phyloP scores from a whole-genome alignment of 495 filamentous ascomycete species.

The Neurospora sp. region DNA sequence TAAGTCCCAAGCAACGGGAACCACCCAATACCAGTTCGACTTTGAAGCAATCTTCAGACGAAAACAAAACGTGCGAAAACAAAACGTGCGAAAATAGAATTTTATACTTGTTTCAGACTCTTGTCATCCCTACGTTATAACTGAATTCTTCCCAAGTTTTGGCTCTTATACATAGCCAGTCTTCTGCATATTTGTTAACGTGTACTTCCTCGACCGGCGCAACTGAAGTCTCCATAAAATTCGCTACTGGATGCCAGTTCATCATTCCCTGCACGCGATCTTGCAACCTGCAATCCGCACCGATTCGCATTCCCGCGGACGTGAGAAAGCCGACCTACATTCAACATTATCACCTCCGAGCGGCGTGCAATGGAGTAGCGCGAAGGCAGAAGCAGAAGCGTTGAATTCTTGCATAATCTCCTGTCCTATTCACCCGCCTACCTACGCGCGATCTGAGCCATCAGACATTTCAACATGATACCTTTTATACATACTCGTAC shows the following conservation, averaged over 20 bases:
- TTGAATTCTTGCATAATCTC: background rate
- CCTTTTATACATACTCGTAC: slow-evolving; percentile 76
- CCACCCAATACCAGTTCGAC: background rate
- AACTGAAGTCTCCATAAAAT: background rate
- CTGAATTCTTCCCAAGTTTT: background rate
- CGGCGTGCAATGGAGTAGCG: background rate
- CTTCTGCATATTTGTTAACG: background rate
- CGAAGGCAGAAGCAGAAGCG: background rate
- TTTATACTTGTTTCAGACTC: background rate
- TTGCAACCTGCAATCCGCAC: background rate
- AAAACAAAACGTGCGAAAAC: background rate
- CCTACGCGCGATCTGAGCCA: background rate
- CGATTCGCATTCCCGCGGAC: background rate
- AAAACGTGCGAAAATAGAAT: background rate
- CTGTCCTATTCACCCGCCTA: background rate
- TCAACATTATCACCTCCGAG: background rate
- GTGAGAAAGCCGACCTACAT: background rate
- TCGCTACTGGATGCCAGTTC: background rate
- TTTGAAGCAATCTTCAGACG: background rate
- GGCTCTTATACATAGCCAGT: background rate
- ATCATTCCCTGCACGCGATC: background rate
- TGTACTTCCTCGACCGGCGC: background rate
- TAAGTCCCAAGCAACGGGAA: background rate
- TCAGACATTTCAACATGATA: slow-evolving; percentile 48
- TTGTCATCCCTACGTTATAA: background rate